These are phyloP conservation scores for Backusella mclennaniae DNA, from an alignment of 192 early-diverging fungal genomes.

Conservation along the genomic window DNA sequence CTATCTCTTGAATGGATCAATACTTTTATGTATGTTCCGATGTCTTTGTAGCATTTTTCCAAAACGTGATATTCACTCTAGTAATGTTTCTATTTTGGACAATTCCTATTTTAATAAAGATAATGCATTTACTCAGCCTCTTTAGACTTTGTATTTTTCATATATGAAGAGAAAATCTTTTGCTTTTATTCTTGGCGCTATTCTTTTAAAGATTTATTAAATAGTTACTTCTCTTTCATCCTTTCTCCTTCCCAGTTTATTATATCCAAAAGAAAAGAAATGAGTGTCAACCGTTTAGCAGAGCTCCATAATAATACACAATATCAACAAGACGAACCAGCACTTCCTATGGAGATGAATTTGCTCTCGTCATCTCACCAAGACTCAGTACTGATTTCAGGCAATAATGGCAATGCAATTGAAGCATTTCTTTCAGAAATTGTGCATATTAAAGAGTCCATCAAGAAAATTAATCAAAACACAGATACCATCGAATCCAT, in stretches of 20 bases:
- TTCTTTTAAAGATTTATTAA: neutral
- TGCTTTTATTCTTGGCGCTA: neutral
- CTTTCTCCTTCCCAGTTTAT: neutral
- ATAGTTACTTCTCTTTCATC: neutral
- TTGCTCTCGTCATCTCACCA: conserved; percentile 27
- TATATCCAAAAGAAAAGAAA: neutral
- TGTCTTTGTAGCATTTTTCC: neutral
- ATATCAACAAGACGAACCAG: neutral
- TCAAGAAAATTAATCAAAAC: conserved; percentile 25
- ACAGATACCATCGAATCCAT: conserved; percentile 10
- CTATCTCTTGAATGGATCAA: neutral
- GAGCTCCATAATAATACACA: conserved; percentile 6
- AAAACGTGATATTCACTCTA: neutral
- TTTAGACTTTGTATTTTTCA: neutral
- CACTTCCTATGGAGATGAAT: conserved; percentile 27
- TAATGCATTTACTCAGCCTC: neutral
- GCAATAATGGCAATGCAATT: neutral
- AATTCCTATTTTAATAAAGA: neutral
- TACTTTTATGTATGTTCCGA: conserved; percentile 3
- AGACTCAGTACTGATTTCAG: neutral
- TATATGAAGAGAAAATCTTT: neutral
- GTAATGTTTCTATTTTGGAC: neutral
- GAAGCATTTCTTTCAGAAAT: conserved; percentile 28
- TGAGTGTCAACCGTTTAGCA: conserved; percentile 26
- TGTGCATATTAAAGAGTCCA: conserved; percentile 26